These are phyloP conservation scores for Ambrosia trifida DNA, from an alignment of 129 eudicot species.

Conservation along the genomic window DNA sequence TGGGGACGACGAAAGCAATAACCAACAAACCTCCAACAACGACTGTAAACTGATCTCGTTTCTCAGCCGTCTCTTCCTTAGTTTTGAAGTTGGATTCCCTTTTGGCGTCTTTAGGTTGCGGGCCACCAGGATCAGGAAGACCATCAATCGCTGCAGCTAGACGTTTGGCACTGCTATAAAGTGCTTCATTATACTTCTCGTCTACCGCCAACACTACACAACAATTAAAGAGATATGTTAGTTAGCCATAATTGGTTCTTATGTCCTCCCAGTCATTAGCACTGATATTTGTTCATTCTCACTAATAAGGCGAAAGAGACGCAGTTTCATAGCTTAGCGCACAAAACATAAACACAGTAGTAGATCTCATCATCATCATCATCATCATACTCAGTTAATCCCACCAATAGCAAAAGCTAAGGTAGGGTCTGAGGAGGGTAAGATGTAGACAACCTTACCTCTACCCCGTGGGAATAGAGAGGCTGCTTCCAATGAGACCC, in stretches of 20 bases:
- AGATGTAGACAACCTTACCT: too few species aligned
- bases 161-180: slow-evolving; percentile 71
- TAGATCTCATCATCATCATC: too few species aligned
- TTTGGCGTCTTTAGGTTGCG: slow-evolving; percentile 72
- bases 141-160: slow-evolving; percentile 92
- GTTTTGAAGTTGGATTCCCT: slow-evolving; percentile 99
- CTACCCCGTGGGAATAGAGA: too few species aligned
- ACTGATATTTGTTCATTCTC: too few species aligned
- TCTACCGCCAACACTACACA: slow-evolving; percentile 84
- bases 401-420: too few species aligned
- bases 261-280: not conserved
- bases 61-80: slow-evolving; percentile 90
- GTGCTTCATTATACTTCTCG: slow-evolving; percentile 95
- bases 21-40: slow-evolving; percentile 97
- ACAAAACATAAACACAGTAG: too few species aligned
- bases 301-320: too few species aligned
- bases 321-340: too few species aligned
- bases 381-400: too few species aligned
- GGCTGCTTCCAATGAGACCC: too few species aligned
- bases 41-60: slow-evolving; percentile 88
- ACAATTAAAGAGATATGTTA: not conserved
- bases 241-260: not conserved
- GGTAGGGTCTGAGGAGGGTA: too few species aligned
- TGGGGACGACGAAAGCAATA: slow-evolving; percentile 98
- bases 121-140: slow-evolving; percentile 98